phyloP scores from a whole-genome alignment of 371 early-diverging fungal genomes.

The Dichotomocladium elegans region DNA sequence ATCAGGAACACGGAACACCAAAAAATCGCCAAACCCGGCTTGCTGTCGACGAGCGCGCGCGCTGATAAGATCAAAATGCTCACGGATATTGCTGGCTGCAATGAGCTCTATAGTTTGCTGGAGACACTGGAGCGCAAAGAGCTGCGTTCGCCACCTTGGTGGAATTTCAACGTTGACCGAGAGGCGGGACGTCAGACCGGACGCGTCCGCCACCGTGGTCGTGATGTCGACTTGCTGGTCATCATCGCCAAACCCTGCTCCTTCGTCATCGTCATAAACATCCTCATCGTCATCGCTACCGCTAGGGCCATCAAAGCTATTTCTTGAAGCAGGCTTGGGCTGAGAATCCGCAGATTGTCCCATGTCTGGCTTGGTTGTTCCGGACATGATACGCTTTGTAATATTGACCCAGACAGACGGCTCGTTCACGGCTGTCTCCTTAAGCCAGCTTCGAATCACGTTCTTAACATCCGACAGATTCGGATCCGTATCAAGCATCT shows the following conservation, averaged over 20 bases:
- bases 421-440: slow-evolving; percentile 64
- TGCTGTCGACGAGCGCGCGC: slow-evolving; percentile 59
- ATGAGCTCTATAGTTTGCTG: slow-evolving; percentile 64
- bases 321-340: background rate
- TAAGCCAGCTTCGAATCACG: slow-evolving; percentile 70
- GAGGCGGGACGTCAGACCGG: slow-evolving; percentile 29
- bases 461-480: slow-evolving; percentile 80
- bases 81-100: slow-evolving; percentile 50
- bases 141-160: slow-evolving; percentile 88
- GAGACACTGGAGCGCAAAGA: slow-evolving; percentile 78
- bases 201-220: slow-evolving; percentile 44
- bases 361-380: slow-evolving; percentile 12
- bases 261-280: slow-evolving; percentile 33
- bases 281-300: slow-evolving; percentile 34
- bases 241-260: slow-evolving; percentile 36
- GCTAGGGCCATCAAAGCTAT: slow-evolving; percentile 11
- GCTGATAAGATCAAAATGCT: slow-evolving; percentile 67
- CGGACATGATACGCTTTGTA: slow-evolving; percentile 74
- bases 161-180: slow-evolving; percentile 56
- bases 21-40: slow-evolving; percentile 61
- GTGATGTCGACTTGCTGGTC: slow-evolving; percentile 44
- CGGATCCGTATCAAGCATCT: slow-evolving; percentile 77
- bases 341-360: background rate
- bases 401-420: slow-evolving; percentile 87
- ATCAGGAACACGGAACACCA: slow-evolving; percentile 77